These are phyloP conservation scores for Plasmodium inui DNA, from an alignment of 169 alveolate genomes.

Conservation along the genomic window DNA sequence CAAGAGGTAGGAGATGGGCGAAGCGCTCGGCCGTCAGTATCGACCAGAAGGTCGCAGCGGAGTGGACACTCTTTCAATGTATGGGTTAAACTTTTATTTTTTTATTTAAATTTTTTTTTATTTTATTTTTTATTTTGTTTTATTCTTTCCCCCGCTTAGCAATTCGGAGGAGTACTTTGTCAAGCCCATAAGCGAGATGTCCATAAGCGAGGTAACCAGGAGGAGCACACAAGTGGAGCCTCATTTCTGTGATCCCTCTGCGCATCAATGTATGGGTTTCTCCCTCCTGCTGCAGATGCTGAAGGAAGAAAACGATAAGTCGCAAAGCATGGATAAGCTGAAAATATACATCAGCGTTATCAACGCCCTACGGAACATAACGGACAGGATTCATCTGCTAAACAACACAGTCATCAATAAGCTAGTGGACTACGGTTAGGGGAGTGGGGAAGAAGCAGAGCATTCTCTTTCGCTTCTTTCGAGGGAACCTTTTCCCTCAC, in stretches of 20 bases:
- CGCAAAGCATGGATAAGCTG: conserved; percentile 37
- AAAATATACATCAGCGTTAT: conserved; percentile 51
- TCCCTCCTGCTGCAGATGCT: conserved; percentile 4
- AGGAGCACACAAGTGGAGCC: neutral
- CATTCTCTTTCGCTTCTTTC: neutral
- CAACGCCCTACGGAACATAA: conserved; percentile 35
- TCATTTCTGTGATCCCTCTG: neutral
- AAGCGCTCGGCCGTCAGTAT: neutral
- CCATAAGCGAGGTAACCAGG: conserved; percentile 52
- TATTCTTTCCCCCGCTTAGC: conserved; percentile 3
- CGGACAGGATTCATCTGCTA: conserved; percentile 58
- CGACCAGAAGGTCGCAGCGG: neutral
- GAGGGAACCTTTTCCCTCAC: neutral
- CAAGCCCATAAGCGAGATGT: conserved; percentile 56
- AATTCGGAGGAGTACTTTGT: conserved; percentile 55
- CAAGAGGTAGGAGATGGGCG: conserved; percentile 9
- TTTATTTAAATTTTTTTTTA: neutral
- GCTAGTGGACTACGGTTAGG: conserved; percentile 67
- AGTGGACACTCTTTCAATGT: neutral
- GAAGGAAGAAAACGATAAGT: conserved; percentile 54
- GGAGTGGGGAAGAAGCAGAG: neutral
- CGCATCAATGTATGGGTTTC: neutral
- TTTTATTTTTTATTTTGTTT: neutral
- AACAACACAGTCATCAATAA: conserved; percentile 62
- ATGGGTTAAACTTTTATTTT: no score